Conservation (phyloP, 176 grass and related monocot species). For the Oryza meyeriana region DNA sequence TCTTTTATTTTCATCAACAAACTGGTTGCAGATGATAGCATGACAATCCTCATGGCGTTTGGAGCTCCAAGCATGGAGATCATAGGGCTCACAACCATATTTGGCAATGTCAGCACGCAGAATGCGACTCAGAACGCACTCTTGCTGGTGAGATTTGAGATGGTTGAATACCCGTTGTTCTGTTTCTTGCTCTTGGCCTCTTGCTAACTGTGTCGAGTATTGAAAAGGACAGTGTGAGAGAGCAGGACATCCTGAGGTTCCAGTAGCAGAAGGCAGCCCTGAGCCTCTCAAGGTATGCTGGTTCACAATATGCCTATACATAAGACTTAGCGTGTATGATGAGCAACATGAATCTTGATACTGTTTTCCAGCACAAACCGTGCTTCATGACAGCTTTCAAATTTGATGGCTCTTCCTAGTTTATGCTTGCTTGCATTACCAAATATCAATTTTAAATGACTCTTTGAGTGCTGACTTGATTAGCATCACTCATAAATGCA, state of each 20-base stretch:
- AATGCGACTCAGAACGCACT: constrained; percentile 80
- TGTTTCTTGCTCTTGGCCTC: neutral
- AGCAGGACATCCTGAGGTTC: constrained; percentile 76
- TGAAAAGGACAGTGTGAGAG: constrained; percentile 90
- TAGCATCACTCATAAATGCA: constrained; percentile 4
- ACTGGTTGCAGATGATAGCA: constrained; percentile 75
- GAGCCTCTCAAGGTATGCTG: constrained; percentile 69
- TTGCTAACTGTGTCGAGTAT: neutral
- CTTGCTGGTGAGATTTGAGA: constrained; percentile 56
- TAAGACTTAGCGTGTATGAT: neutral
- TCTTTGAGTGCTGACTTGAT: neutral
- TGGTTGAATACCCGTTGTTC: neutral
- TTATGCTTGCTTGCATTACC: neutral
- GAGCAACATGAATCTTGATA: neutral
- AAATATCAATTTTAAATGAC: constrained; percentile 17
- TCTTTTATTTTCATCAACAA: neutral
- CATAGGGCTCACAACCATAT: constrained; percentile 86
- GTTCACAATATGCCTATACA: neutral
- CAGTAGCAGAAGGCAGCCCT: constrained; percentile 81
- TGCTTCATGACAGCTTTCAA: neutral
- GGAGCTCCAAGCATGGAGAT: constrained; percentile 62
- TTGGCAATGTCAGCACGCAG: constrained; percentile 63
- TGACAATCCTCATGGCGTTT: constrained; percentile 90
- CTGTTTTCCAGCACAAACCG: neutral
- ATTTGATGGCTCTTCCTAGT: neutral